These are phyloP conservation scores for Neofusicoccum parvum DNA, from an alignment of 2,329 filamentous ascomycete species.

Conservation along the genomic window DNA sequence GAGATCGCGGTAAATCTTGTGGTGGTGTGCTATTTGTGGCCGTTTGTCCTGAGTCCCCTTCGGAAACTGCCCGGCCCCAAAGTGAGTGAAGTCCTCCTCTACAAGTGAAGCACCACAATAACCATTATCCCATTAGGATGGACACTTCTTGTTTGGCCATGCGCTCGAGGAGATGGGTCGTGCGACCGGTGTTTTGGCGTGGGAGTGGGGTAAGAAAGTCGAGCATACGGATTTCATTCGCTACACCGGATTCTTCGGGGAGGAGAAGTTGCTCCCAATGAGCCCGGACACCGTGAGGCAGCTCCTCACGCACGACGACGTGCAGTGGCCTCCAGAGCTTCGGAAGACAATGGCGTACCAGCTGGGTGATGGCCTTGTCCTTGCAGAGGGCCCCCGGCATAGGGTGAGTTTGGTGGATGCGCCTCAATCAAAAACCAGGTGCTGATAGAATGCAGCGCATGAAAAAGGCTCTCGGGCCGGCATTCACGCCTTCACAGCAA, in stretches of 20 bases:
- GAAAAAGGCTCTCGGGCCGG: not conserved
- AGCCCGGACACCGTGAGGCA: not conserved
- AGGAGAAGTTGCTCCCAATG: not conserved
- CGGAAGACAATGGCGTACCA: not conserved
- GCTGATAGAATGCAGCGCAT: not conserved
- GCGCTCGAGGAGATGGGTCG: not conserved
- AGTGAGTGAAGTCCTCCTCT: not conserved
- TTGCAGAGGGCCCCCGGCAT: slow-evolving; percentile 48
- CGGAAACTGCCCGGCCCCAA: not conserved
- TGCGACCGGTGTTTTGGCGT: not conserved
- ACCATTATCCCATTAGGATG: not conserved
- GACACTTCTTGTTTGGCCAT: not conserved
- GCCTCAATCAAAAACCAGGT: not conserved
- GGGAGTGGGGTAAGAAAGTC: not conserved
- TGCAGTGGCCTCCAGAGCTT: not conserved
- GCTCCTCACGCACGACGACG: not conserved
- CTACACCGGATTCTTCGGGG: not conserved
- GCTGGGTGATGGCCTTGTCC: slow-evolving; percentile 48
- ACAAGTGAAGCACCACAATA: no score
- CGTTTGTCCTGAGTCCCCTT: not conserved
- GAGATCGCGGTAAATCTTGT: not conserved
- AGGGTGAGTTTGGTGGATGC: slow-evolving; percentile 28
- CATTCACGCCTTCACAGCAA: not conserved
- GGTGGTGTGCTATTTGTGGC: not conserved
- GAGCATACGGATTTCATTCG: not conserved